Evolutionary conservation across 2,329 filamentous ascomycete species (phyloP).

Genomic region (Phaeosphaeriaceae sp.): DNA sequence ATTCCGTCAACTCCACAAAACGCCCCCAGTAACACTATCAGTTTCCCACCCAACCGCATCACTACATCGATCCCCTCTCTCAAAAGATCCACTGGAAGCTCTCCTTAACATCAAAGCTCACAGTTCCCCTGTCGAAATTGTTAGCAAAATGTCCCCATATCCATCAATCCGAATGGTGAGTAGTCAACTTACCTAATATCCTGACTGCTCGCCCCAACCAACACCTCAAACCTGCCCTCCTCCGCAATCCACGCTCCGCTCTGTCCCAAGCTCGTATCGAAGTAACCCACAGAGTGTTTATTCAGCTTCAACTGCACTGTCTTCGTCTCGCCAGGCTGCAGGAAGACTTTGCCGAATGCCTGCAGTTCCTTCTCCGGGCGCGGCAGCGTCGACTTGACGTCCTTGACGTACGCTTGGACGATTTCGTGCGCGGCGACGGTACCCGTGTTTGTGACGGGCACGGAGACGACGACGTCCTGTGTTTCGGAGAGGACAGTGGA

Average conservation of each 20-base stretch:
- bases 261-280: constrained; percentile 62
- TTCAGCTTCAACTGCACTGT: constrained; percentile 44
- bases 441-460: constrained; percentile 65
- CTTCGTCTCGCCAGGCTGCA: constrained; percentile 48
- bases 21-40: neutral
- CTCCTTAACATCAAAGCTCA: constrained; percentile 66
- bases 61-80: neutral
- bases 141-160: constrained; percentile 23
- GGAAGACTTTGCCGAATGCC: constrained; percentile 63
- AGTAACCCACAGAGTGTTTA: constrained; percentile 64
- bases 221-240: constrained; percentile 66
- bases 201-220: constrained; percentile 67
- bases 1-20: neutral
- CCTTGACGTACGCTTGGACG: constrained; percentile 72
- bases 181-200: constrained; percentile 66
- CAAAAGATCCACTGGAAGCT: constrained; percentile 72
- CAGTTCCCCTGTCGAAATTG: constrained; percentile 49
- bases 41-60: neutral
- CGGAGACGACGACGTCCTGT: constrained; percentile 54
- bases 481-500: constrained; percentile 57
- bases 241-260: constrained; percentile 68
- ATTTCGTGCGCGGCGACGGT: constrained; percentile 65
- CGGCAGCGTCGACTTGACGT: constrained; percentile 67
- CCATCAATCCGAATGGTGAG: neutral
- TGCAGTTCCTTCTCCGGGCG: constrained; percentile 74